A percentile compares a stretch with the other conserved stretches of the same genome.
Evolutionary conservation across 176 grass and related monocot species (phyloP).

Genomic region (Eleusine coracana): DNA sequence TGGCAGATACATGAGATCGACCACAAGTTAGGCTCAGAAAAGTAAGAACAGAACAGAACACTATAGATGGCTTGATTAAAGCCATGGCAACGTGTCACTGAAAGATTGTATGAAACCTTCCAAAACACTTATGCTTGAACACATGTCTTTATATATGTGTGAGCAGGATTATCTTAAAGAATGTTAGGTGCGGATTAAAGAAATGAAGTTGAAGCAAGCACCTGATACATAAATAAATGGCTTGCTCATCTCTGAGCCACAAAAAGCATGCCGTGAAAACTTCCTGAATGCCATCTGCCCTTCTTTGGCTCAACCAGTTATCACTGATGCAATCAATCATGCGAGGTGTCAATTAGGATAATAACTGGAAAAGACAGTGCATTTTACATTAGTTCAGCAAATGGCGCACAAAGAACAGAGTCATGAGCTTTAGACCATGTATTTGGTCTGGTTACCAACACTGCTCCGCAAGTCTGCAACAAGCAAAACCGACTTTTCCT

Average conservation of each 20-base stretch:
- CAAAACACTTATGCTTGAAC: constrained; percentile 14
- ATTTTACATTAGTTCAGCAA: constrained; percentile 1
- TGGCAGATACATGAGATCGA: constrained; percentile 53
- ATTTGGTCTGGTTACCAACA: constrained; percentile 30
- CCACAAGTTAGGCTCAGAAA: constrained; percentile 42
- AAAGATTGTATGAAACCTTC: constrained; percentile 32
- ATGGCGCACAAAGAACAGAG: background rate
- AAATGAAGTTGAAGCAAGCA: constrained; percentile 37
- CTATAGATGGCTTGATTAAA: constrained; percentile 26
- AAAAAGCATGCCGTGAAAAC: background rate
- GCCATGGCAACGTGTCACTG: constrained; percentile 47
- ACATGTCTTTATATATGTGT: constrained; percentile 27
- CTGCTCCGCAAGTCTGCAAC: constrained; percentile 1
- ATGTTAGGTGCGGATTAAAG: constrained; percentile 59
- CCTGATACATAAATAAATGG: constrained; percentile 38
- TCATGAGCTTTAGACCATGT: constrained; percentile 3
- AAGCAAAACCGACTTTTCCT: background rate
- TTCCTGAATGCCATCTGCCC: constrained; percentile 23
- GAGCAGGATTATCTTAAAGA: constrained; percentile 1
- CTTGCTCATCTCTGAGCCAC: constrained; percentile 28
- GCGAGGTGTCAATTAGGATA: background rate
- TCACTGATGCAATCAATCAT: constrained; percentile 10
- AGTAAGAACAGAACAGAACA: constrained; percentile 44
- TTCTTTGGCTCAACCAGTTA: constrained; percentile 32
- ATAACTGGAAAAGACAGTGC: background rate